Evolutionary conservation across 2,329 filamentous ascomycete genomes (phyloP).

Genomic region (Passalora sequoiae): DNA sequence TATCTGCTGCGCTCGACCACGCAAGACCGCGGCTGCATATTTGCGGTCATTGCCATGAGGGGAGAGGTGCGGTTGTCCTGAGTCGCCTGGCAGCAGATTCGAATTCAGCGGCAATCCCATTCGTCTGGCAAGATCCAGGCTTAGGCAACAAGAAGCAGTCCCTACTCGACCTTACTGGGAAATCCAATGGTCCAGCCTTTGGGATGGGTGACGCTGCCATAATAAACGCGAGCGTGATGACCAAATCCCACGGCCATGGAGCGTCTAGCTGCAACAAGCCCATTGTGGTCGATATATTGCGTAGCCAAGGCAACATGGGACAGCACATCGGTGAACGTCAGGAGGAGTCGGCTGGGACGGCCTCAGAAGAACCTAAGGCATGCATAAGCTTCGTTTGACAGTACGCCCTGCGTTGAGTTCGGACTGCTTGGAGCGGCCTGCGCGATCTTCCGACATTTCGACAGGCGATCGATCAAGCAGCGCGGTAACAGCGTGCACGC

Average conservation of each 20-base stretch:
- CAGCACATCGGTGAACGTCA: too few relatives aligned
- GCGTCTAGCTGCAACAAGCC: conserved; percentile 66
- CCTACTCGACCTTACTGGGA: conserved; percentile 55
- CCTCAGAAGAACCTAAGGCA: background rate
- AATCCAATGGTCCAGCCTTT: conserved; percentile 25
- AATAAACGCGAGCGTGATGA: conserved; percentile 73
- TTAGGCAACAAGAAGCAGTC: conserved; percentile 56
- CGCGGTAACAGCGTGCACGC: background rate
- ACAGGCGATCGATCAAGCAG: background rate
- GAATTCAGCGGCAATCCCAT: conserved; percentile 40
- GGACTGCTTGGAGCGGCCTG: background rate
- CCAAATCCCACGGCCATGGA: conserved; percentile 51
- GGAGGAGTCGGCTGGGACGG: background rate
- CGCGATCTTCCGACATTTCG: background rate
- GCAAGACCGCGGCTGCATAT: conserved; percentile 61
- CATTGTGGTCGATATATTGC: conserved; percentile 81
- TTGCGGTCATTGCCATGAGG: conserved; percentile 69
- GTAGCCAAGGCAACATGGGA: conserved; percentile 56
- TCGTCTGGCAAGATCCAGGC: conserved; percentile 60
- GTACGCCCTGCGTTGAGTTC: background rate
- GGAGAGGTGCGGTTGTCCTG: conserved; percentile 59
- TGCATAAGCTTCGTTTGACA: background rate
- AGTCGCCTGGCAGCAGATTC: conserved; percentile 54
- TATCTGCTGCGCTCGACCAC: conserved; percentile 54
- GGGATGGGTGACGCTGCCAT: conserved; percentile 64